phyloP scores from a whole-genome alignment of 345 rosid genomes.

The Rhodamnia argentea region DNA sequence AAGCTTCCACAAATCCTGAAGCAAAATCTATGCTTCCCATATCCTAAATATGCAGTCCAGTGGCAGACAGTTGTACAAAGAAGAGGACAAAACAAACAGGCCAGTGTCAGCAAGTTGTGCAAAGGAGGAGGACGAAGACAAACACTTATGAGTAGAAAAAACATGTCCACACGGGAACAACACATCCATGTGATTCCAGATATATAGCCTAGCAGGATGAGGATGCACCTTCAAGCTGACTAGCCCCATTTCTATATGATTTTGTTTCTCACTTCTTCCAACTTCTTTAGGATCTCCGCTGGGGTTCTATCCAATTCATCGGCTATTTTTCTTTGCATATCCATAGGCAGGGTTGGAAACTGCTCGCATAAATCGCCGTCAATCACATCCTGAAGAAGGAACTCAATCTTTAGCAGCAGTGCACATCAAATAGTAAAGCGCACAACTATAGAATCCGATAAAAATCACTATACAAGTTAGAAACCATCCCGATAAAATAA shows the following conservation, averaged over 20 bases:
- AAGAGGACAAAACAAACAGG: background rate
- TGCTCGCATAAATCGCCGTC: conserved; percentile 98
- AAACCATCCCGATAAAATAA: background rate
- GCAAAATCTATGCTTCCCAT: background rate
- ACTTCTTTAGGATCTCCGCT: conserved; percentile 94
- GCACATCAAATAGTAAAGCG: background rate
- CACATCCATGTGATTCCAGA: background rate
- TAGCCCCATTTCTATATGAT: conserved; percentile 29
- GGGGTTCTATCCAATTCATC: conserved; percentile 96
- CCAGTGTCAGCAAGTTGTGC: background rate
- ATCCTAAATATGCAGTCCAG: background rate
- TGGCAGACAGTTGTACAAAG: background rate
- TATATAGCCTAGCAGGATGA: background rate
- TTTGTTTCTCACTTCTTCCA: conserved; percentile 83
- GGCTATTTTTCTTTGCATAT: conserved; percentile 82
- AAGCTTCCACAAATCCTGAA: background rate
- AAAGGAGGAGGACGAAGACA: background rate
- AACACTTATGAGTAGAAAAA: background rate
- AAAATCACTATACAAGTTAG: background rate
- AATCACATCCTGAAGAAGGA: conserved; percentile 71
- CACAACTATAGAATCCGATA: background rate
- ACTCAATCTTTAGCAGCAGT: background rate
- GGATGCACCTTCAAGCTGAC: background rate
- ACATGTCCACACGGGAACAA: background rate
- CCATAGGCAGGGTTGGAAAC: conserved; percentile 82